Evolutionary conservation across 1,284 basidiomycete genomes (phyloP).

Genomic region (Pyrrhoderma noxium): DNA sequence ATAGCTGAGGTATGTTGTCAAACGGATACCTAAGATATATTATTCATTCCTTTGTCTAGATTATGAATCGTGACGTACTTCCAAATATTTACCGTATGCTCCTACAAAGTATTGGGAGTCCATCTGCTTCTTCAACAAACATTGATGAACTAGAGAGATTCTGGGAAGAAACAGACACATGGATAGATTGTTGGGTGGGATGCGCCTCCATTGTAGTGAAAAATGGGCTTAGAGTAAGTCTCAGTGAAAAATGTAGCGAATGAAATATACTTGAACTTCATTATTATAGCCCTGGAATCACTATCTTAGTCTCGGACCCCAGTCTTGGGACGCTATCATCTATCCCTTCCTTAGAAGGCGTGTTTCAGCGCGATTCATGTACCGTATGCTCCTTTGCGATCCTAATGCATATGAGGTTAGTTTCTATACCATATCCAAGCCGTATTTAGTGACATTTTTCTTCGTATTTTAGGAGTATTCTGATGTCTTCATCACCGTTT

Average conservation of each 20-base stretch:
- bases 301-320: constrained; percentile 49
- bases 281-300: constrained; percentile 53
- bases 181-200: constrained; percentile 75
- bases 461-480: constrained; percentile 37
- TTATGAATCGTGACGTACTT: constrained; percentile 47
- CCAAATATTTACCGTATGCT: constrained; percentile 58
- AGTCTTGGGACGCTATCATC: constrained; percentile 55
- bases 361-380: constrained; percentile 65
- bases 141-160: constrained; percentile 27
- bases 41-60: constrained; percentile 29
- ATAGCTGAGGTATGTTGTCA: constrained; percentile 34
- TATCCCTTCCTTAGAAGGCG: constrained; percentile 49
- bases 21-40: constrained; percentile 14
- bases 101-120: constrained; percentile 41
- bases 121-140: constrained; percentile 21
- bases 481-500: constrained; percentile 48
- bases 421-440: constrained; percentile 2
- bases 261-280: not conserved
- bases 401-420: constrained; percentile 53
- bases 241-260: constrained; percentile 17
- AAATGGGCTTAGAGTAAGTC: constrained; percentile 44
- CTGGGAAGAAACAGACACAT: constrained; percentile 35
- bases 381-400: constrained; percentile 57
- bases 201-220: constrained; percentile 64
- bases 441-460: not conserved